Evolutionary conservation across 345 rosid genomes (phyloP), one percentile per base, ranked within the genome.

Genomic region (Aurinia saxatilis): DNA sequence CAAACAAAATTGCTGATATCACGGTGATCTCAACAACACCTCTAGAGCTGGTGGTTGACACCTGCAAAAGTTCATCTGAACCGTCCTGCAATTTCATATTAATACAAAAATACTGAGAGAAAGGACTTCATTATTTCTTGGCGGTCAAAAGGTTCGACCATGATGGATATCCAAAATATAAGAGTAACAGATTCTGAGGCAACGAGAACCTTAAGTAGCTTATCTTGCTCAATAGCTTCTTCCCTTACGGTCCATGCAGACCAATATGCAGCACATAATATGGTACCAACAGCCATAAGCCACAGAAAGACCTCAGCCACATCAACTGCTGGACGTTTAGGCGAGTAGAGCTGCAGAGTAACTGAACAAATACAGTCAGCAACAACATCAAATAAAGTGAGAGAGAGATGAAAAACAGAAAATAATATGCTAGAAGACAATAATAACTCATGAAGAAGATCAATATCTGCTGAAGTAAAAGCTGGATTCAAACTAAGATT

Each of bases 221-320:
- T 90, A 74, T 93, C 99, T 68, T 75, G 92, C 78, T 90, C 97
- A 41, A 79, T 85, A 58, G 87, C 86, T 63, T 84, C 82, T 81
- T 93, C 99, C 78, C 84, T 85, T 23, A 86, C 85, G 53, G 84
- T 90, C 89, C 90, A 83, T 15, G 95, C 98, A 19, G 98, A 92
- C 98, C 98, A 89, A 62, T 80, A 92, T 58, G 96, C 85, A 61
- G 95, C 91, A 78, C 95, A 84, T 60, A 90, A 69, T 38, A 93
- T 90, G 60, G 95, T 90, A 53, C 95, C 90, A 39, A 87, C 95
- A 63, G 99, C 99, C 96, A 93, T 90, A 60, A 93, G 92, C 99
- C 99, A 93, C 17, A 93, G 73, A 68, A 93, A 93, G 50, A 93
- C 96, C 85, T 93, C 99, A 36, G 99, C 97, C 66, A 90, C 86